Conservation (phyloP, 2,329 filamentous ascomycete genomes). For the Talaromyces sp. region DNA sequence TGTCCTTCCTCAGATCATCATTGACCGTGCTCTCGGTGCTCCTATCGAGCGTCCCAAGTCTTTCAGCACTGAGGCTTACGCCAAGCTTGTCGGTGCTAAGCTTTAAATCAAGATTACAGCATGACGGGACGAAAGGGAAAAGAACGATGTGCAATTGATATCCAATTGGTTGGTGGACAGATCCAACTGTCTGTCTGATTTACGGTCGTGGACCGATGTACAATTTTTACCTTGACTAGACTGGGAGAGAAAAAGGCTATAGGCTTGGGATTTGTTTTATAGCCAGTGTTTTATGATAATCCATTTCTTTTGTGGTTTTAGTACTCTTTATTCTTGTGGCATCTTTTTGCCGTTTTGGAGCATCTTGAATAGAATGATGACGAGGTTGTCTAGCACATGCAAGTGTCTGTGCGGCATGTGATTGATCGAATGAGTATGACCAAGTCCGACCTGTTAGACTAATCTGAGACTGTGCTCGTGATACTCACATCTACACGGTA, state of each 20-base stretch:
- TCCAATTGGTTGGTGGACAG: background rate
- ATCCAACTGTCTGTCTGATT: conserved; percentile 25
- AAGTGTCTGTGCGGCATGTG: conserved; percentile 1
- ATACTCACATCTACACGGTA: conserved; percentile 4
- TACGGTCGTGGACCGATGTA: conserved; percentile 16
- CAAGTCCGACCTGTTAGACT: too few relatives aligned
- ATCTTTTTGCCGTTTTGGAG: background rate
- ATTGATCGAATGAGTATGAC: too few relatives aligned
- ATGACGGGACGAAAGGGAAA: background rate
- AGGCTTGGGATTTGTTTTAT: conserved; percentile 5
- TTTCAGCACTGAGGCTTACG: conserved; percentile 95
- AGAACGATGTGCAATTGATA: background rate
- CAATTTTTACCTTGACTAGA: conserved; percentile 13
- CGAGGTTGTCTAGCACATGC: background rate
- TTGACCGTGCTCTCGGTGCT: conserved; percentile 93
- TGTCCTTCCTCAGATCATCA: conserved; percentile 98
- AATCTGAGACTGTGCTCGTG: background rate
- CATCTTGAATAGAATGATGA: background rate
- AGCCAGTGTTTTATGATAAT: conserved; percentile 4
- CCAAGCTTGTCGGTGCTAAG: conserved; percentile 86
- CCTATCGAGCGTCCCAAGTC: conserved; percentile 99
- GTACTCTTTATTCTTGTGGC: background rate
- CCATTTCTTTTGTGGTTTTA: conserved; percentile 4
- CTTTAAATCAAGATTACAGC: conserved; percentile 59
- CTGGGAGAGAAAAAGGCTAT: conserved; percentile 7